Conservation (phyloP, 768 basidiomycete species). For the Trametes sanguinea region DNA sequence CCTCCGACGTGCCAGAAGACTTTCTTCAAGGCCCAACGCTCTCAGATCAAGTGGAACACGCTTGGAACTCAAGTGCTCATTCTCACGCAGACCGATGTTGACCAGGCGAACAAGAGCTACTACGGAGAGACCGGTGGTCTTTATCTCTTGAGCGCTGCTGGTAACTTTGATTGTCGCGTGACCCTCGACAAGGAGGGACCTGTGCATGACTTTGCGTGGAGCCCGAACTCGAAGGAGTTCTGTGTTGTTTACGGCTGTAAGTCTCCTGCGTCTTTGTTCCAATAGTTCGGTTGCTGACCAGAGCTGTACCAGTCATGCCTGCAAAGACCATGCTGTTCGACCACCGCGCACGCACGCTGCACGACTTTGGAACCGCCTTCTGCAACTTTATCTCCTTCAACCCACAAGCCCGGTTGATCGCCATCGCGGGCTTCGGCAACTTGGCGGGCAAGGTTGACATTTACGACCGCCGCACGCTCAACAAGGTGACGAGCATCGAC, state of each 20-base stretch:
- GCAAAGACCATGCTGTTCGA: conserved; percentile 93
- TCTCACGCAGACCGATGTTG: conserved; percentile 94
- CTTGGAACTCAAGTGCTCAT: conserved; percentile 91
- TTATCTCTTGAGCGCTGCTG: conserved; percentile 88
- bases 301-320: conserved; percentile 73
- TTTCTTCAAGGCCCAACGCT: conserved; percentile 94
- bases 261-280: conserved; percentile 35
- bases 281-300: conserved; percentile 4
- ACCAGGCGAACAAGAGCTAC: conserved; percentile 96
- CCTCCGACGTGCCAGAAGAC: conserved; percentile 85
- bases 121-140: conserved; percentile 93
- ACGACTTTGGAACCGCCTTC: conserved; percentile 89
- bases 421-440: conserved; percentile 95
- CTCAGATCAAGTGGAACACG: conserved; percentile 94
- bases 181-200: conserved; percentile 93
- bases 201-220: conserved; percentile 96
- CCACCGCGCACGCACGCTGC: conserved; percentile 79
- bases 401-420: conserved; percentile 86
- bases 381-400: conserved; percentile 95
- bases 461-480: conserved; percentile 84
- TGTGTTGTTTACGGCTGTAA: conserved; percentile 94
- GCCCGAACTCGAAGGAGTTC: conserved; percentile 95
- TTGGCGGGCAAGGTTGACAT: conserved; percentile 92
- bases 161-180: conserved; percentile 92
- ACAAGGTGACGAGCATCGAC: conserved; percentile 76